Base-by-base conservation (phyloP, 208 protist genomes). In the Trypanosoma vivax region DNA sequence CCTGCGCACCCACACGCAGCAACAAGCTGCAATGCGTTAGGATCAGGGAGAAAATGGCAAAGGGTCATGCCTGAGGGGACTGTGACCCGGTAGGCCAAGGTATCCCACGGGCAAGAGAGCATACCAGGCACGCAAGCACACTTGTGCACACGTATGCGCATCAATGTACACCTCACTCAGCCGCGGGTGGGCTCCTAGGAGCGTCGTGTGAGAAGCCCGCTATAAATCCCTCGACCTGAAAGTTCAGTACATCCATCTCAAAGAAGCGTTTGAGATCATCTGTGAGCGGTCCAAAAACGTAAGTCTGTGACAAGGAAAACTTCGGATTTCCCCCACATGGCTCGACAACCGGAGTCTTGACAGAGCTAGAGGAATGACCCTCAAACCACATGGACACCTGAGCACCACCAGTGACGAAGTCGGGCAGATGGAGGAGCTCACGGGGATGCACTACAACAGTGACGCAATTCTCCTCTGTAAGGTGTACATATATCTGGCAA, bases 341-440 rank as follows among this genome's bases (percentile, higher is more conserved):
- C 0, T 41, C 29, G 3, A 70, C 64, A 23, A 75, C 69, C 4
- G 60, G 58, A 0, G 70, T 72, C 24, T 45, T 46, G 24, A 83
- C 70, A 5, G 62, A 47, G 24, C 64, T 73, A 5, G 43, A 50
- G 2, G 53, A 38, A 38, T 75, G 39, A 13, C 70, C 70, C 19
- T 77, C 70, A 51, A 83, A 78, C 75, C 75, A 83, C 28, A 83
- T 55, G 18, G 65, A 68, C 13, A 77, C 70, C 23, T 60, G 61
- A 35, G 64, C 70, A 5, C 75, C 70, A 21, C 55, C 75, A 5
- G 60, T 68, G 11, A 56, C 55, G 59, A 75, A 82, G 42, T 76
- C 65, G 9, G 75, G 75, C 13, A 82, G 42, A 38, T 82, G 65
- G 9, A 63, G 62, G 21, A 78, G 28, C 30, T 82, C 75, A 10